These are phyloP conservation scores for Leptomonas pyrrhocoris DNA, from an alignment of 208 protist species.

Conservation along the genomic window DNA sequence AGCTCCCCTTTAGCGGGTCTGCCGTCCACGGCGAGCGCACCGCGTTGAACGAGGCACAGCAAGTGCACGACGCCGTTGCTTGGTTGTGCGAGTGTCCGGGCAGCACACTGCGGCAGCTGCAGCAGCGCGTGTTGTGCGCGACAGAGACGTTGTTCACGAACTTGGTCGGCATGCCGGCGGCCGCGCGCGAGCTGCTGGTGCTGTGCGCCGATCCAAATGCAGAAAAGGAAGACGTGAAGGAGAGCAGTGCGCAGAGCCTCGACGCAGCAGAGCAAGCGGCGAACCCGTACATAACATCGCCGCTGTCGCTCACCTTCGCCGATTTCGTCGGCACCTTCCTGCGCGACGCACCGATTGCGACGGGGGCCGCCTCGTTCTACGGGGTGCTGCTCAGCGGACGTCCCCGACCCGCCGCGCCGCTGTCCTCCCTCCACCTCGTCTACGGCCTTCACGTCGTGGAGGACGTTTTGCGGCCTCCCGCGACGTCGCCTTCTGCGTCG, in stretches of 20 bases:
- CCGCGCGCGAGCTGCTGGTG: conserved; percentile 20
- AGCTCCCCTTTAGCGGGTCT: conserved; percentile 18
- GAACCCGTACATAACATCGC: conserved; percentile 18
- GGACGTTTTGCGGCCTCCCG: conserved; percentile 26
- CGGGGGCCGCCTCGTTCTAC: conserved; percentile 4
- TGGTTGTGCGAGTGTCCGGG: conserved; percentile 50
- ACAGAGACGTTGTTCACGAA: conserved; percentile 30
- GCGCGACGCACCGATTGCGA: not conserved
- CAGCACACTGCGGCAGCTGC: conserved; percentile 42
- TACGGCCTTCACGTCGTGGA: conserved; percentile 45
- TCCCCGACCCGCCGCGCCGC: conserved; percentile 33
- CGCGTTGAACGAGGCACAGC: conserved; percentile 27
- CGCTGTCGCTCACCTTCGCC: conserved; percentile 31
- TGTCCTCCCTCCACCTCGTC: conserved; percentile 39
- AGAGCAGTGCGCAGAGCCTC: conserved; percentile 1
- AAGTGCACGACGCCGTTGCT: conserved; percentile 42
- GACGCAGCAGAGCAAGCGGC: conserved; percentile 1
- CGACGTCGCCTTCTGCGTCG: not conserved
- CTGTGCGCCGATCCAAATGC: conserved; percentile 1
- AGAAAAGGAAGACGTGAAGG: not conserved
- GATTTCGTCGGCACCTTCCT: conserved; percentile 31
- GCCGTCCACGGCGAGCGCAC: conserved; percentile 27
- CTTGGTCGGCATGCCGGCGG: conserved; percentile 38
- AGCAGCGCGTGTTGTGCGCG: conserved; percentile 50
- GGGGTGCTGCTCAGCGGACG: conserved; percentile 32